Evolutionary conservation across 2,329 filamentous ascomycete species (phyloP), one percentile per base, ranked within the genome.

Genomic region (Aureobasidium lini): DNA sequence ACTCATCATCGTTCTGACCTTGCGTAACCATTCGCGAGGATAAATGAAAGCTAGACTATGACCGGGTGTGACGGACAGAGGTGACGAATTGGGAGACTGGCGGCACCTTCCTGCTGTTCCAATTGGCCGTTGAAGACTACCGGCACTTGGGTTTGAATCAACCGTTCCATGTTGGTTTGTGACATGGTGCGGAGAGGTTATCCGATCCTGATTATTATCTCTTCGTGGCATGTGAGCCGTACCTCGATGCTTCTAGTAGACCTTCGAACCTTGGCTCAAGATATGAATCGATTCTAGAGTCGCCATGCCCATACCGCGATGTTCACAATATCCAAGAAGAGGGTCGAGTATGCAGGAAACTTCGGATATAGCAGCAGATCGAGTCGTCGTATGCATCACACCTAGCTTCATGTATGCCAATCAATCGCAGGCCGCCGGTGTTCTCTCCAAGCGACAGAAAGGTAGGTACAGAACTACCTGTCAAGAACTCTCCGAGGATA

Each of bases 401-500:
- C 28, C 49, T 42, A 53, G 49, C 37, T 15, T 16, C 49, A 53
- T 53, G 49, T 53, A 53, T 42, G 9, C 1, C 49, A 53, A 53
- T 53, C 23, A 53, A 53, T 42, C 37, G 37, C 23, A 15, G 18
- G 8, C 36, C 49, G 36, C 23, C 15, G 36, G 31, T 8, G 10
- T 4, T 9, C 4, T 42, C 34, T 7, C 18, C 49, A 53, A 32
- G 37, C 37, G 36, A 42, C 36, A 31, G 15, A 42, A 42, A 28
- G 18, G 2, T 47, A 47, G 6, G 18, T 50, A 39, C 49, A 40
- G n/a, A 5, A 10, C 2, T 53, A 53, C 49, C 13, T 53, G 49
- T 42, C 49, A 32, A 40, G 15, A 40, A 40, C 10, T 28, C 18
- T 32, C 11, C 39, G 18, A 13, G 28, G 6, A 32, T 36, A 31